A percentile compares a stretch with the other conserved stretches of the same genome.
Conservation (phyloP, 208 protist species). For the Trypanosoma scelopori region DNA sequence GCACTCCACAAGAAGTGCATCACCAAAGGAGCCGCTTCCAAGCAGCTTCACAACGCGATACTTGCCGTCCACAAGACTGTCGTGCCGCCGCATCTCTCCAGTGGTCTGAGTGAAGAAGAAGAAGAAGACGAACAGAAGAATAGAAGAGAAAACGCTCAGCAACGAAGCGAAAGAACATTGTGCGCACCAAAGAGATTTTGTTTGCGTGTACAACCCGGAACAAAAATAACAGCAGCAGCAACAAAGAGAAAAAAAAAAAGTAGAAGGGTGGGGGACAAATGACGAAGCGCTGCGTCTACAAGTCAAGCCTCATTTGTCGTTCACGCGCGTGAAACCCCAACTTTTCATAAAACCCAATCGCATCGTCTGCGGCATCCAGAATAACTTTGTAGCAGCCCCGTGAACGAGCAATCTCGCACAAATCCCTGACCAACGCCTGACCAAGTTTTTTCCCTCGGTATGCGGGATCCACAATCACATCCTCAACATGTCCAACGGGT, state of each 20-base stretch:
- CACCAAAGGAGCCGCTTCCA: constrained; percentile 52
- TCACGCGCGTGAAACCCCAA: constrained; percentile 59
- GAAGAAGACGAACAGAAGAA: not conserved
- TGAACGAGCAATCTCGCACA: constrained; percentile 42
- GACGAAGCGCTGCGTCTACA: constrained; percentile 5
- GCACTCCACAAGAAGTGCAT: constrained; percentile 42
- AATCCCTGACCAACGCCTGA: constrained; percentile 42
- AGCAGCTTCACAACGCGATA: constrained; percentile 26
- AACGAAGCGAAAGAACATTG: constrained; percentile 3
- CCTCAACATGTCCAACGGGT: constrained; percentile 83
- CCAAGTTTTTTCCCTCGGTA: constrained; percentile 61
- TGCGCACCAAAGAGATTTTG: not conserved
- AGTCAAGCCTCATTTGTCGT: constrained; percentile 72
- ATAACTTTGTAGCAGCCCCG: constrained; percentile 86
- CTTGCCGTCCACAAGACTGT: constrained; percentile 6
- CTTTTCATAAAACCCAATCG: constrained; percentile 62
- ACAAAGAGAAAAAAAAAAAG: not conserved
- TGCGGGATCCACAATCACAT: constrained; percentile 72
- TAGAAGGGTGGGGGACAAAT: not conserved
- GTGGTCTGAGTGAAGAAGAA: not conserved
- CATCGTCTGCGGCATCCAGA: constrained; percentile 65
- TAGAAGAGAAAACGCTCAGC: not conserved
- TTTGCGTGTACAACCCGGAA: not conserved
- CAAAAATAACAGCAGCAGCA: not conserved
- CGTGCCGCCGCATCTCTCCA: constrained; percentile 10